Evolutionary conservation across 1,284 basidiomycete species (phyloP), one percentile per base, ranked within the genome.

Genomic region (Ceratobasidium sp.): DNA sequence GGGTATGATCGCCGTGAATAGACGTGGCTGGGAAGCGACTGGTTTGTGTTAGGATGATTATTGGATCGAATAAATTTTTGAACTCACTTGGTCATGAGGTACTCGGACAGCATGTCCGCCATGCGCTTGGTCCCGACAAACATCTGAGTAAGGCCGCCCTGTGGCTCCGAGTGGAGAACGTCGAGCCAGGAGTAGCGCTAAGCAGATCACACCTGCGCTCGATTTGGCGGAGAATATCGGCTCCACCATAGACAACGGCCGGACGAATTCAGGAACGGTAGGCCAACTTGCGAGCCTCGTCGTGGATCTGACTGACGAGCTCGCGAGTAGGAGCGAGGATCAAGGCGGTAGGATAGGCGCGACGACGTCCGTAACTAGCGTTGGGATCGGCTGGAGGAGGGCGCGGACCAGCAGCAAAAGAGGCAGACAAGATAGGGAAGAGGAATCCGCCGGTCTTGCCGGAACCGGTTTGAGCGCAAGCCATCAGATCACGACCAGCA

Each of bases 51-150:
- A 52, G 46, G 37, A 34, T 22, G 34, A 40, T 1, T 29, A 2
- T 40, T 17, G 1, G 43, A 46, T 54, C n/a, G n/a, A 29, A 19
- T 44, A 17, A 1, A 40, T 5, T 19, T 15, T 34, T 25, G 8
- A 19, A 74, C 70, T 74, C 34, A 74, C 70, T 74, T 93, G 78
- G 86, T 84, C 85, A 96, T 91, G 78, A 99, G 89, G 89, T 98
- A 99, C 85, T 98, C 97, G 82, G 96, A 97, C 32, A 99, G 89
- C 90, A 95, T 95, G 83, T 99, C 97, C 66, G 98, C 97, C 96
- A 98, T 99, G 80, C 97, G 91, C 88, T 99, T 99, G 71, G 98
- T 99, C 89, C 99, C 97, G 78, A 99, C 97, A 84, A 99, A 99
- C 82, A 99, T 93, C 67, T 99, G 91, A 32, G 97, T 96, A 40